Evolutionary conservation across 768 basidiomycete species (phyloP).

Genomic region (Podaxis sp.): DNA sequence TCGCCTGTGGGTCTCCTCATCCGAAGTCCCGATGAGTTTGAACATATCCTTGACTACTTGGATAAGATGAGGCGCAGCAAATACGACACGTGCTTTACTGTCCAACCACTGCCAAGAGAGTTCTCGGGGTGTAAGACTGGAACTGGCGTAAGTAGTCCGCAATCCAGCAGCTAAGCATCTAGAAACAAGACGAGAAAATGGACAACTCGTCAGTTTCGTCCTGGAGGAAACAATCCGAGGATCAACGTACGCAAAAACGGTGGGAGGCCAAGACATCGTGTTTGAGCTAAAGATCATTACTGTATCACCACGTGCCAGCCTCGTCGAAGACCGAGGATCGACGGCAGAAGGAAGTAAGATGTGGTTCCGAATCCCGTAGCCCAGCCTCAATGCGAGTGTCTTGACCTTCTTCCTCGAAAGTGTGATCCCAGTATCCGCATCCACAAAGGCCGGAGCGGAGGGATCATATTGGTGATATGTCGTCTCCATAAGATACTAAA

Average conservation of each 20-base stretch:
- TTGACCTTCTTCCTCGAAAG: constrained; percentile 23
- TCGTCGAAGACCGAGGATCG: not conserved
- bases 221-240: too few relatives aligned
- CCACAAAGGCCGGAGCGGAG: constrained; percentile 20
- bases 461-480: constrained; percentile 21
- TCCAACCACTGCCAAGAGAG: constrained; percentile 19
- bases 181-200: not conserved
- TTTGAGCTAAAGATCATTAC: constrained; percentile 20
- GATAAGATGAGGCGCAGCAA: constrained; percentile 15
- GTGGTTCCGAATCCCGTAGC: constrained; percentile 23
- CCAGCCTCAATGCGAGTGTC: constrained; percentile 20
- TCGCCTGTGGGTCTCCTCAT: constrained; percentile 16
- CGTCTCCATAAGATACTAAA: constrained; percentile 24
- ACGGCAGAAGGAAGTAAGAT: constrained; percentile 10
- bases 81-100: constrained; percentile 16
- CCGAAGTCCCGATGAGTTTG: constrained; percentile 13
- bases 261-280: constrained; percentile 18
- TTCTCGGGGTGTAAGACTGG: constrained; percentile 16
- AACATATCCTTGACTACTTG: constrained; percentile 22
- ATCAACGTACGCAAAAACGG: constrained; percentile 17
- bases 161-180: constrained; percentile 20
- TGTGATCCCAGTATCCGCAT: constrained; percentile 20
- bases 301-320: constrained; percentile 15
- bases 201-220: not conserved
- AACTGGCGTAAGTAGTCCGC: constrained; percentile 17